Evolutionary conservation across 306 rosid species (phyloP).

Genomic region (Prunus padus): DNA sequence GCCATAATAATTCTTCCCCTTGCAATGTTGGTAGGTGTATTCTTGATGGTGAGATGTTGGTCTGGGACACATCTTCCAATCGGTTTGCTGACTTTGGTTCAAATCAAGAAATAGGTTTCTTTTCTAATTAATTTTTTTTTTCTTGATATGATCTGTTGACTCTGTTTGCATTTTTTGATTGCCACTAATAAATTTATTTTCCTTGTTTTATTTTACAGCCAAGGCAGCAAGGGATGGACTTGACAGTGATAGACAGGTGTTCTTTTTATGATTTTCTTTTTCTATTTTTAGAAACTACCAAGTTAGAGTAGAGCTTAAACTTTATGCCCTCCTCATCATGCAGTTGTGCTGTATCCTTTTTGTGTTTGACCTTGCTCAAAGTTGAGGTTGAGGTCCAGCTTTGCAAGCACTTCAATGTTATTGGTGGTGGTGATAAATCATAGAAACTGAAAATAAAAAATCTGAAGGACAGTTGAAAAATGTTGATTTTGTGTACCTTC

Average conservation of each 20-base stretch:
- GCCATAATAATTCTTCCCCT: slow-evolving; percentile 4
- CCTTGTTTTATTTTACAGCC: slow-evolving; percentile 50
- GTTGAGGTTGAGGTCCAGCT: slow-evolving; percentile 23
- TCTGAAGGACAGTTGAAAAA: slow-evolving; percentile 3
- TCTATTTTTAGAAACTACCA: slow-evolving; percentile 2
- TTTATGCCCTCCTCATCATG: slow-evolving; percentile 34
- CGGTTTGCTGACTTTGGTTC: slow-evolving; percentile 96
- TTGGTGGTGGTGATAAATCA: slow-evolving; percentile 25
- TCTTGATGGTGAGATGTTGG: slow-evolving; percentile 99
- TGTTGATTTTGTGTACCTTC: slow-evolving; percentile 45
- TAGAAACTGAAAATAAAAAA: slow-evolving; percentile 23
- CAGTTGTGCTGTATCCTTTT: slow-evolving; percentile 99
- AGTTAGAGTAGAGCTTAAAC: slow-evolving; percentile 19
- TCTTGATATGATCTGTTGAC: not conserved
- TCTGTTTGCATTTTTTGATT: slow-evolving; percentile 11
- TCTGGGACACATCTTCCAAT: slow-evolving; percentile 84
- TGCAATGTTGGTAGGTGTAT: slow-evolving; percentile 66
- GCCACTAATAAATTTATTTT: not conserved
- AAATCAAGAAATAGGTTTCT: slow-evolving; percentile 87
- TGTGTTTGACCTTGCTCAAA: slow-evolving; percentile 15
- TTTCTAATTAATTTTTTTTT: not conserved
- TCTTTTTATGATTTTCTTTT: slow-evolving; percentile 9
- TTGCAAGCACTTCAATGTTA: slow-evolving; percentile 10
- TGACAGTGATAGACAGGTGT: slow-evolving; percentile 84
- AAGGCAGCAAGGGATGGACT: slow-evolving; percentile 95